Evolutionary conservation across 2,329 filamentous ascomycete species (phyloP).

Genomic region (Apiospora koreana): DNA sequence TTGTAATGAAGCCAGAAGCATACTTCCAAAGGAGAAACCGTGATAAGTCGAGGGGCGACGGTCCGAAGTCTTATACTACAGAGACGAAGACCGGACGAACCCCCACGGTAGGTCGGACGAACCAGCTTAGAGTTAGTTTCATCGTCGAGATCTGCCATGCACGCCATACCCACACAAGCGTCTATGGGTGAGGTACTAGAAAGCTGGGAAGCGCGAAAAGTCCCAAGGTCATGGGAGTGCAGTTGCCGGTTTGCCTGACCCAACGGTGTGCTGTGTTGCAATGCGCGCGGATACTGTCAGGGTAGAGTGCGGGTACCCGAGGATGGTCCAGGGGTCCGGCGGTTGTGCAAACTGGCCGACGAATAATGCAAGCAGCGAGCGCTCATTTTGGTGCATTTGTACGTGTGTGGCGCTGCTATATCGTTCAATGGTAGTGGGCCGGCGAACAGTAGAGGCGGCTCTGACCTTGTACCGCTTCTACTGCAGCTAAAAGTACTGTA

Average conservation of each 20-base stretch:
- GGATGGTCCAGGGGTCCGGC: not conserved
- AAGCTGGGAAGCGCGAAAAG: too few relatives aligned
- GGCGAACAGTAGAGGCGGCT: not conserved
- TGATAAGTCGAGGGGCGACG: not conserved
- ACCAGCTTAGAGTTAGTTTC: not conserved
- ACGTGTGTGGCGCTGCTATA: not conserved
- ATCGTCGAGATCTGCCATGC: not conserved
- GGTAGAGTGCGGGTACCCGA: not conserved
- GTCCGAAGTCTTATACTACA: not conserved
- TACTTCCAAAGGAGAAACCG: not conserved
- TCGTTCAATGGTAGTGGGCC: not conserved
- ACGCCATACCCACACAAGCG: not conserved
- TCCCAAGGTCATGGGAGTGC: not conserved
- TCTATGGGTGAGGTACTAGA: too few relatives aligned
- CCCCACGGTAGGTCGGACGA: not conserved
- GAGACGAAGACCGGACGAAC: not conserved
- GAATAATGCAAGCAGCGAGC: not conserved
- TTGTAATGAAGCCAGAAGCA: constrained; percentile 2
- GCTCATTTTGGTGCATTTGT: not conserved
- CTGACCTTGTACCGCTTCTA: not conserved
- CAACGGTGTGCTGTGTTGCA: not conserved
- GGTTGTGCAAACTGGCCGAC: not conserved
- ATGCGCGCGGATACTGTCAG: not conserved
- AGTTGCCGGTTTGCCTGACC: not conserved
- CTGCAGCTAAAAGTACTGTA: too few relatives aligned